These are phyloP conservation scores for Aspergillus pseudoterreus DNA, from an alignment of 2,329 filamentous ascomycete genomes.

Conservation along the genomic window DNA sequence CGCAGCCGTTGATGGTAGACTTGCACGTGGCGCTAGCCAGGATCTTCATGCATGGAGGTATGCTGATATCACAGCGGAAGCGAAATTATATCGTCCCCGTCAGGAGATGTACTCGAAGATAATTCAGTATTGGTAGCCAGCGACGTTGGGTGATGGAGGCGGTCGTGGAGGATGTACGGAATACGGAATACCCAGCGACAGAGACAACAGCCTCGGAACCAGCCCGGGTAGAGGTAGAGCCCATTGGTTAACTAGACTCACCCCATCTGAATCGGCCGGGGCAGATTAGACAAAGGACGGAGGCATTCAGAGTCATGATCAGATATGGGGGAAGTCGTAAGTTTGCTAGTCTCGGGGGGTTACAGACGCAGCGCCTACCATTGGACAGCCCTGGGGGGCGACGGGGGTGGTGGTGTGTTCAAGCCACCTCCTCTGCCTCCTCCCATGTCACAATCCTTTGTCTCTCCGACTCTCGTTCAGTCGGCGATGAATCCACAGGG, in stretches of 20 bases:
- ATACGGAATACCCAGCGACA: too few relatives aligned
- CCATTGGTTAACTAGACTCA: background rate
- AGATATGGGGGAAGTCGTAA: background rate
- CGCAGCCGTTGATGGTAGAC: slow-evolving; percentile 36
- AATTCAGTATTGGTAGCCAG: too few relatives aligned
- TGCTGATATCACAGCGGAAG: slow-evolving; percentile 3
- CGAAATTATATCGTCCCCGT: background rate
- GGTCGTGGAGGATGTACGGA: too few relatives aligned
- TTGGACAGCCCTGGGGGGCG: background rate
- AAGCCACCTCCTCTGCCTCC: background rate
- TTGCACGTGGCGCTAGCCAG: slow-evolving; percentile 37
- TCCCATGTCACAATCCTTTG: background rate
- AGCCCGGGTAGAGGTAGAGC: background rate
- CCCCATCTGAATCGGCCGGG: background rate
- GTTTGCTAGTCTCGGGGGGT: background rate
- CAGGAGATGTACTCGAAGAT: too few relatives aligned
- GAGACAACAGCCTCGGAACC: too few relatives aligned
- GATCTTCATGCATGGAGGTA: slow-evolving; percentile 32
- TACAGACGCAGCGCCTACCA: background rate
- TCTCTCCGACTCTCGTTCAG: background rate
- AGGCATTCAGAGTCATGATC: background rate
- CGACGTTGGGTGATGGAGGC: too few relatives aligned
- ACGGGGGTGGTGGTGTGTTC: background rate
- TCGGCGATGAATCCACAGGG: background rate
- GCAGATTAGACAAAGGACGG: background rate